phyloP scores from a whole-genome alignment of 139 green algal species.

The Edaphochlamys debaryana region DNA sequence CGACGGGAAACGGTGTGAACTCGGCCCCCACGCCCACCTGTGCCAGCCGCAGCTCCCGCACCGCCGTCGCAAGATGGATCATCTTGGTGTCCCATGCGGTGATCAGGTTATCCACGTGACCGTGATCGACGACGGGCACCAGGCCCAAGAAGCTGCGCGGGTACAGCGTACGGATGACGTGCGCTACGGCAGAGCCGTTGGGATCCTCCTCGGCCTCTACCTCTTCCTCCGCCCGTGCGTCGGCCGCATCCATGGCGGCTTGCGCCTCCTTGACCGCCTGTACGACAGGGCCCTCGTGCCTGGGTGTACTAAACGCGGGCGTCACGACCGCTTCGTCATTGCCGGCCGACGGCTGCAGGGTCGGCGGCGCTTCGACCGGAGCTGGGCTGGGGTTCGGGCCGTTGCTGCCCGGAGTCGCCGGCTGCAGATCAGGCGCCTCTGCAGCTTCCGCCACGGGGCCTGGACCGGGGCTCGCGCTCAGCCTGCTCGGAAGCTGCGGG shows the following conservation, averaged over 20 bases:
- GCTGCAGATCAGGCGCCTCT: too few species aligned
- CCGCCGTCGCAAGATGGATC: background rate
- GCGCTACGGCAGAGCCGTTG: background rate
- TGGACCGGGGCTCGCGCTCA: too few species aligned
- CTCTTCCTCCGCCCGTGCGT: too few species aligned
- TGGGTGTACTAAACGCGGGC: background rate
- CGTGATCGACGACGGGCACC: constrained; percentile 14
- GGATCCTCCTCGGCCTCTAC: background rate
- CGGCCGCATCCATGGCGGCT: background rate
- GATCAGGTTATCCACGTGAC: background rate
- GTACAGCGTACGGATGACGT: constrained; percentile 1
- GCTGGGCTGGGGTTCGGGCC: background rate
- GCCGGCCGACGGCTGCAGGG: background rate
- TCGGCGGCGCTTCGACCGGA: too few species aligned
- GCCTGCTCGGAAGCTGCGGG: too few species aligned
- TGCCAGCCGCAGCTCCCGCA: background rate
- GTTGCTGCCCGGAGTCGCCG: too few species aligned
- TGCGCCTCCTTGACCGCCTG: background rate
- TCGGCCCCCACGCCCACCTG: background rate
- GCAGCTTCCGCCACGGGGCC: too few species aligned
- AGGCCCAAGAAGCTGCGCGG: constrained; percentile 9
- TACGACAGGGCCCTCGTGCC: background rate
- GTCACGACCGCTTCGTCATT: background rate
- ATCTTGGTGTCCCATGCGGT: background rate
- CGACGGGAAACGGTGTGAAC: background rate